Conservation (phyloP, 768 basidiomycete species). For the Phlegmacium glaucopus region DNA sequence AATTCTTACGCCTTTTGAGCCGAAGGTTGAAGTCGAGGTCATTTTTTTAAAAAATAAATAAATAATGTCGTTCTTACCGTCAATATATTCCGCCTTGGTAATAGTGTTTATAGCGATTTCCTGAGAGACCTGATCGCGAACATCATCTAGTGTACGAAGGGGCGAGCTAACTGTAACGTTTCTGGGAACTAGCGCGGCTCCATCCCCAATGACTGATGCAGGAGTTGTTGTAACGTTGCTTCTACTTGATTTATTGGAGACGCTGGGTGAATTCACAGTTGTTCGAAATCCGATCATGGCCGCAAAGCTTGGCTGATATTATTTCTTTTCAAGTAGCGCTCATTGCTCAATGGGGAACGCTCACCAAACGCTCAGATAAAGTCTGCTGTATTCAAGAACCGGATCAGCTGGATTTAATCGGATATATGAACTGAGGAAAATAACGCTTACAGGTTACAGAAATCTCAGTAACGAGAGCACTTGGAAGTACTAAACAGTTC, state of each 20-base stretch:
- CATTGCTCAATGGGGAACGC: too few relatives aligned
- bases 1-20: constrained; percentile 40
- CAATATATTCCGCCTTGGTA: constrained; percentile 43
- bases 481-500: too few relatives aligned
- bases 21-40: not conserved
- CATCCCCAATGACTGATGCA: constrained; percentile 17
- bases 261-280: constrained; percentile 4
- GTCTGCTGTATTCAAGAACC: too few relatives aligned
- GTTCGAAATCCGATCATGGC: constrained; percentile 16
- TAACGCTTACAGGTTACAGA: not conserved
- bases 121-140: constrained; percentile 57
- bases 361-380: too few relatives aligned
- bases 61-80: constrained; percentile 30
- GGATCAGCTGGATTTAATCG: too few relatives aligned
- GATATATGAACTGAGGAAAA: not conserved
- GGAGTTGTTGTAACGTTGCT: constrained; percentile 10
- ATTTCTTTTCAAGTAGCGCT: too few relatives aligned
- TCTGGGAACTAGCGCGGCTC: constrained; percentile 14
- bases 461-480: too few relatives aligned
- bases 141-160: constrained; percentile 54
- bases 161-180: constrained; percentile 1
- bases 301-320: too few relatives aligned
- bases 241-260: constrained; percentile 7
- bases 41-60: not conserved
- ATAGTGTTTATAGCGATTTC: constrained; percentile 54